phyloP scores from a whole-genome alignment of 192 early-diverging fungal genomes.

The Funneliformis mosseae region DNA sequence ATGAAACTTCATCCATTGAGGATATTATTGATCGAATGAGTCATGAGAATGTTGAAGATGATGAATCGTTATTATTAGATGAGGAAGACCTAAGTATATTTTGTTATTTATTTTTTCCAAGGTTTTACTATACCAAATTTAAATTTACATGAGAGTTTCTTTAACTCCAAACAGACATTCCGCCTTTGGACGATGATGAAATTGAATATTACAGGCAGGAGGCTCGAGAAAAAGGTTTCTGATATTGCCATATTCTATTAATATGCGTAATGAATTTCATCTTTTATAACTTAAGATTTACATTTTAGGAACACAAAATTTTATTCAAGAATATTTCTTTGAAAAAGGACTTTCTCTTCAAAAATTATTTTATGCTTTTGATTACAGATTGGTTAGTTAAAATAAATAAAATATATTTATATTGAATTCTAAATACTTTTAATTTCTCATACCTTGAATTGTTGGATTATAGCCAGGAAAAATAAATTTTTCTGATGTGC shows the following conservation, averaged over 20 bases:
- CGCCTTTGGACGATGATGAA: conserved; percentile 43
- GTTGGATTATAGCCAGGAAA: conserved; percentile 40
- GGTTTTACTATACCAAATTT: conserved; percentile 5
- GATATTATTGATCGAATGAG: conserved; percentile 29
- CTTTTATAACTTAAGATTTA: conserved; percentile 10
- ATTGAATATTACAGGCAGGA: conserved; percentile 34
- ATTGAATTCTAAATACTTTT: conserved; percentile 8
- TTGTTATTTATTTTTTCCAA: not conserved
- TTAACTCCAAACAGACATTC: not conserved
- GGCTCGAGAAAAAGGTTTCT: conserved; percentile 28
- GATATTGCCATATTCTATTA: not conserved
- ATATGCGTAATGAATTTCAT: not conserved
- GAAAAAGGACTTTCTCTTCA: conserved; percentile 52
- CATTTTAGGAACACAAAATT: conserved; percentile 53
- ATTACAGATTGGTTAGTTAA: conserved; percentile 42
- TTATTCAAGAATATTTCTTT: conserved; percentile 66
- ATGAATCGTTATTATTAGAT: not conserved
- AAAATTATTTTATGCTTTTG: conserved; percentile 68
- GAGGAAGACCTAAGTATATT: conserved; percentile 13
- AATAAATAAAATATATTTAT: not conserved
- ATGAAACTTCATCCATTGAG: conserved; percentile 30
- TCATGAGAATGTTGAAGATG: conserved; percentile 18
- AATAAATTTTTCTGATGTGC: conserved; percentile 53
- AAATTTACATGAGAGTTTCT: not conserved
- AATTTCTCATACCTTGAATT: conserved; percentile 5